Evolutionary conservation across 164 flowering plant species (phyloP), one percentile per base, ranked within the genome.

Genomic region (Dillenia suffruticosa): DNA sequence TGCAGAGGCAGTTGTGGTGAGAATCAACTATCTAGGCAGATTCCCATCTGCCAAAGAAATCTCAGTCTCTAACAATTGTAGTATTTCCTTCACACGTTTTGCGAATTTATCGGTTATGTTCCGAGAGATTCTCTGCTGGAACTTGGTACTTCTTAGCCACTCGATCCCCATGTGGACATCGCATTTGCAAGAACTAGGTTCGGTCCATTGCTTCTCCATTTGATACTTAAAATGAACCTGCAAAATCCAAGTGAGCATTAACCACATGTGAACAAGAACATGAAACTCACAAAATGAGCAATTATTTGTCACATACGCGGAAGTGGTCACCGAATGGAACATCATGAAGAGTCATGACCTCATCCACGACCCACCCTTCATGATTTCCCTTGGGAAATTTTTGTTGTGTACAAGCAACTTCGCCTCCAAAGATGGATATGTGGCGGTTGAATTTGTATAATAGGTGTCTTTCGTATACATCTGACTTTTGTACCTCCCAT

Each of bases 311-410:
- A 46, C 77, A 15, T 84, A 89, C 94, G 3, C 72, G 79, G 63
- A 84, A 87, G 63, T 79, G 70, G 68, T 92, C 86, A 1, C 78
- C 75, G 44, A 89, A 86, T 16, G 98, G 98, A 55, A 89, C 78
- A 48, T 74, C 77, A 16, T 84, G 88, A 5, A 87, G 79, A 12
- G 74, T 64, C 88, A 84, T 81, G 50, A 77, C 75, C 67, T 92
- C 92, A 13, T 79, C 78, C 45, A 89, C 70, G 2, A 70, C 72
- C 90, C 90, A 89, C 13, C 89, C 96, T 59, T 63, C 65, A 14
- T 54, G 81, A 55, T 72, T 58, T 9, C 69, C 66, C 9, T 59
- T 47, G 16, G 77, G 81, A 57, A 67, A 60, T 61, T 81, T 85
- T 63, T 80, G 82, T 59, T 92, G 98, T 16, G 77, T 79, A 79